Conservation (phyloP, 257 asterid species). For the Primulina eburnea region DNA sequence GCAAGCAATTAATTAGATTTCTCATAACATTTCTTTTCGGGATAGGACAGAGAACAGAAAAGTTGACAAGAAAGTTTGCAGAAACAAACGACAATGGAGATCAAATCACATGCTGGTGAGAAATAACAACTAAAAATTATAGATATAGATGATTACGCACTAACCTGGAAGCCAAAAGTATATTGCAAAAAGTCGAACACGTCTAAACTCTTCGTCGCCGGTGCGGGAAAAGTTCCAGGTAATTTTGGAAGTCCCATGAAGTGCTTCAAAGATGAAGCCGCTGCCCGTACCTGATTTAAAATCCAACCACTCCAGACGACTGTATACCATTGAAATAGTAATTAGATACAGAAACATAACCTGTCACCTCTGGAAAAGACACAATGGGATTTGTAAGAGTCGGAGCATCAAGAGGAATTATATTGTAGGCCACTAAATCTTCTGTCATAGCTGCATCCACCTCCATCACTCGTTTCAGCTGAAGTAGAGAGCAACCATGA, state of each 20-base stretch:
- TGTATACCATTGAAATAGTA: background rate
- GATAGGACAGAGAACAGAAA: background rate
- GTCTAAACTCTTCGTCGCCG: constrained; percentile 69
- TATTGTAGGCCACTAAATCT: constrained; percentile 80
- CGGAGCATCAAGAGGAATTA: constrained; percentile 91
- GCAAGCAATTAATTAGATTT: background rate
- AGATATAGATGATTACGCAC: constrained; percentile 28
- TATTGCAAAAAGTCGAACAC: constrained; percentile 77
- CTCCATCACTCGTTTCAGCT: constrained; percentile 91
- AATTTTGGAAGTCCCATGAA: constrained; percentile 79
- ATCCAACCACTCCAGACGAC: constrained; percentile 26
- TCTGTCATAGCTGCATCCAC: constrained; percentile 98
- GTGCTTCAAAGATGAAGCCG: constrained; percentile 72
- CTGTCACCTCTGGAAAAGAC: constrained; percentile 71
- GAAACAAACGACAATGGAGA: constrained; percentile 2
- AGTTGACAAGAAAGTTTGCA: constrained; percentile 13
- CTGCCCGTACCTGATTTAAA: constrained; percentile 69
- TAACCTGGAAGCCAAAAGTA: constrained; percentile 91
- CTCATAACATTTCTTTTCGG: background rate
- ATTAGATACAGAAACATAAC: constrained; percentile 17
- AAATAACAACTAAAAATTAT: constrained; percentile 14
- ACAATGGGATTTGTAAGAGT: constrained; percentile 63
- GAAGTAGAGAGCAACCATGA: constrained; percentile 33
- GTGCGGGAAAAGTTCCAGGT: constrained; percentile 60
- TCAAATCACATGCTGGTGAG: constrained; percentile 10